phyloP scores from a whole-genome alignment of 768 basidiomycete genomes.

The Auriscalpium microsporum region DNA sequence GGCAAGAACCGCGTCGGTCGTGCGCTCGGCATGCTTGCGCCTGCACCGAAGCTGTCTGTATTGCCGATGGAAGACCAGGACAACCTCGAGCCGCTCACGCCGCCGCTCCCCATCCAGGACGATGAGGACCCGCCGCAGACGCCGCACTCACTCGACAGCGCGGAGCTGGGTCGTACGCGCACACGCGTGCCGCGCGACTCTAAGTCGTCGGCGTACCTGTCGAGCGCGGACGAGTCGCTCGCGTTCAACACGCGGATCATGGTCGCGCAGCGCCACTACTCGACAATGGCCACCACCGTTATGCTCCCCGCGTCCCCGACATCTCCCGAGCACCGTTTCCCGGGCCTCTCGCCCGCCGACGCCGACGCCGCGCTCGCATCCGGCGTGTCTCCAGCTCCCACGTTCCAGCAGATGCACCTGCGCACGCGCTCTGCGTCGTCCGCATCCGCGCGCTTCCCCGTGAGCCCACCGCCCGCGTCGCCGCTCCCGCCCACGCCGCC shows the following conservation, averaged over 20 bases:
- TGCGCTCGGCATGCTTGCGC: constrained; percentile 52
- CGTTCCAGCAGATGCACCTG: constrained; percentile 33
- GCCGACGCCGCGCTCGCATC: constrained; percentile 10
- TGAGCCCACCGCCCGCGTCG: constrained; percentile 52
- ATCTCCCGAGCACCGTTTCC: constrained; percentile 15
- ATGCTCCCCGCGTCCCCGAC: constrained; percentile 44
- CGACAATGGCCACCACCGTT: constrained; percentile 58
- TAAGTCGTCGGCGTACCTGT: constrained; percentile 46
- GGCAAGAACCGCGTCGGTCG: constrained; percentile 55
- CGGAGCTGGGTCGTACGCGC: constrained; percentile 38
- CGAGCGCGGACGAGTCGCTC: constrained; percentile 41
- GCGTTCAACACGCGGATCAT: constrained; percentile 51
- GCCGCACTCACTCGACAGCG: constrained; percentile 48
- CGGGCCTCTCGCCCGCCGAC: constrained; percentile 26
- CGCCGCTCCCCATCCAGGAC: constrained; percentile 53
- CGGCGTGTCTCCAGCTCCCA: constrained; percentile 3
- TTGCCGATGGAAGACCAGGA: constrained; percentile 47
- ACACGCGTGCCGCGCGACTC: constrained; percentile 37
- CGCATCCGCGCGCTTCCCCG: constrained; percentile 32
- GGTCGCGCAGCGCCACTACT: constrained; percentile 68
- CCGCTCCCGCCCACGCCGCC: constrained; percentile 74
- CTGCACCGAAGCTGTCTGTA: constrained; percentile 61
- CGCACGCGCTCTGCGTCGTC: constrained; percentile 56
- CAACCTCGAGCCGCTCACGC: constrained; percentile 33
- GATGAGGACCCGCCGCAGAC: constrained; percentile 36